These are phyloP conservation scores for Teratosphaeria viscida DNA, from an alignment of 2,329 filamentous ascomycete genomes.

Conservation along the genomic window DNA sequence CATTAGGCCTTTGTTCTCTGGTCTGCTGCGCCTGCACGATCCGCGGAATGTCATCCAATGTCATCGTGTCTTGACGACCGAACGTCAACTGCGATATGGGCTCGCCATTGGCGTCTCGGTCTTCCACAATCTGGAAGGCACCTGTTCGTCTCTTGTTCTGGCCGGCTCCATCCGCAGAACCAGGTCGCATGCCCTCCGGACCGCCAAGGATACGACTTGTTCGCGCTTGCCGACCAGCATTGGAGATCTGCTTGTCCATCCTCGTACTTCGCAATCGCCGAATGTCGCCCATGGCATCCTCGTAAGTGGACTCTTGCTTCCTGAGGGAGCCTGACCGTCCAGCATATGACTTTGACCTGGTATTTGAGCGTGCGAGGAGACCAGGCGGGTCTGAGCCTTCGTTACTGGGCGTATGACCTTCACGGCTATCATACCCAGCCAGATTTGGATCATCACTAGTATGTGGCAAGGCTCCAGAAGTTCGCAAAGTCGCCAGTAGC, in stretches of 20 bases:
- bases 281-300: slow-evolving; percentile 93
- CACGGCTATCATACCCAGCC: slow-evolving; percentile 55
- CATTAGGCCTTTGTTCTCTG: slow-evolving; percentile 74
- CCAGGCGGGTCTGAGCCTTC: slow-evolving; percentile 35
- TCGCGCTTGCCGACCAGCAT: slow-evolving; percentile 80
- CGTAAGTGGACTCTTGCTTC: slow-evolving; percentile 60
- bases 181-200: slow-evolving; percentile 62
- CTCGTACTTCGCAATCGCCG: slow-evolving; percentile 82
- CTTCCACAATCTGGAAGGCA: slow-evolving; percentile 68
- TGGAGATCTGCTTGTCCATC: slow-evolving; percentile 87
- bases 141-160: slow-evolving; percentile 29
- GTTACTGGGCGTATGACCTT: slow-evolving; percentile 47
- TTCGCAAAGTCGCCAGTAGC: slow-evolving; percentile 75
- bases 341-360: slow-evolving; percentile 63
- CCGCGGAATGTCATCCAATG: slow-evolving; percentile 87
- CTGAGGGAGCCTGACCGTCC: slow-evolving; percentile 46
- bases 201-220: slow-evolving; percentile 89
- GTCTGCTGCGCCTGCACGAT: slow-evolving; percentile 95
- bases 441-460: slow-evolving; percentile 60
- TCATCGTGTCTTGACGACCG: slow-evolving; percentile 81
- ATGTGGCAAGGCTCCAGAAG: slow-evolving; percentile 68
- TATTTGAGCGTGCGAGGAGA: slow-evolving; percentile 49
- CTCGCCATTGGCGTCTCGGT: slow-evolving; percentile 58
- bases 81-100: slow-evolving; percentile 68
- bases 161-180: slow-evolving; percentile 50